phyloP scores from a whole-genome alignment of 371 early-diverging fungal species.

The Neoconidiobolus thromboides region DNA sequence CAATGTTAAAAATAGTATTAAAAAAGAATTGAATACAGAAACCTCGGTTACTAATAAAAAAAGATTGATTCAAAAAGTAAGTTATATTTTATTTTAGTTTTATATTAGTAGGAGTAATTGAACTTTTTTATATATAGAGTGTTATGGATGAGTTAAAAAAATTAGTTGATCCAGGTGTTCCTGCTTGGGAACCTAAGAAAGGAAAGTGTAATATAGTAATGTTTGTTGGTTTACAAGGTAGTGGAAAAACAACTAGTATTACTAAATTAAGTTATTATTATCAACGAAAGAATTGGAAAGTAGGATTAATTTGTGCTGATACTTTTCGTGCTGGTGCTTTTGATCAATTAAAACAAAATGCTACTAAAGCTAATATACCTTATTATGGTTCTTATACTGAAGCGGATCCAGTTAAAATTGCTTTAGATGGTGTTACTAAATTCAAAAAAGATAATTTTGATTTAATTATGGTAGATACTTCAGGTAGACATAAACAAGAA shows the following conservation, averaged over 20 bases:
- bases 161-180: constrained; percentile 85
- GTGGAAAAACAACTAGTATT: constrained; percentile 98
- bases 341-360: constrained; percentile 99
- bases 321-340: constrained; percentile 99
- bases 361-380: constrained; percentile 94
- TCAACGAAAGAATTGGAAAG: constrained; percentile 94
- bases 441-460: constrained; percentile 96
- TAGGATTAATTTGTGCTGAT: constrained; percentile 95
- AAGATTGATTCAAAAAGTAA: constrained; percentile 72
- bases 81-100: not conserved
- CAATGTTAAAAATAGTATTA: constrained; percentile 70
- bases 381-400: constrained; percentile 92
- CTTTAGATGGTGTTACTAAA: constrained; percentile 87
- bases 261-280: constrained; percentile 97
- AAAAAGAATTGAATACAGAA: constrained; percentile 59
- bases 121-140: constrained; percentile 21
- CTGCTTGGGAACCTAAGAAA: constrained; percentile 76
- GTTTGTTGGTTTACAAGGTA: constrained; percentile 99
- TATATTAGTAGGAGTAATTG: not conserved
- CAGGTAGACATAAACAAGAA: constrained; percentile 98
- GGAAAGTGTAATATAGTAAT: constrained; percentile 79
- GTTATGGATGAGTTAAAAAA: constrained; percentile 90
- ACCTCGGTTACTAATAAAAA: constrained; percentile 55
- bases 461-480: constrained; percentile 98
- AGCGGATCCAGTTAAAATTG: constrained; percentile 91